Evolutionary conservation across 164 flowering plant genomes (phyloP), one percentile per base, ranked within the genome.

Genomic region (Stephania yunnanensis): DNA sequence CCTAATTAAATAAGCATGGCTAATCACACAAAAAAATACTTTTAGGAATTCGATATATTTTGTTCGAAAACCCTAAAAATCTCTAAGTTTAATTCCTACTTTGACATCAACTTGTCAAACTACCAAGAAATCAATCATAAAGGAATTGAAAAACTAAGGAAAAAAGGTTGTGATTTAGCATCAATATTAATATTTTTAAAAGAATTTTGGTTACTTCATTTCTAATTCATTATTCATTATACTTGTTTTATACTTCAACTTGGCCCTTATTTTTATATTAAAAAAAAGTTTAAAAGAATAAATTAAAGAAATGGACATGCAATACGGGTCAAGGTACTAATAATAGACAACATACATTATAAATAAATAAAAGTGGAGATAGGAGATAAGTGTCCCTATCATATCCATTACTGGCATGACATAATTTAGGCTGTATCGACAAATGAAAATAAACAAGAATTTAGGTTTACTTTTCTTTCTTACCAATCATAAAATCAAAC

Each of bases 21-120:
- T 36, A 36, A 36, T 36, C 42, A 36, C 42, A 36, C 42, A 2
- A 36, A 36, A 2, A 2, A 36, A 36, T 1, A 36, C 2, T 36
- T 4, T 36, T 36, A 36, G 1, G 42, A 4, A 2, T 36, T 36
- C 0, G 42, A 36, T 36, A 36, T 36, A 36, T 36, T 36, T 36
- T 4, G 4, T 36, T 36, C 4, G 42, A 36, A 25, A 25, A 36
- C 42, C 42, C 42, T 36, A 46, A 17, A 52, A 29, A 10, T 8
- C 12, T 12, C 42, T 29, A 20, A 64, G 2, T 20, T 7, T n/a
- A 20, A 12, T 8, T 8, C 46, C 55, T 68, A 68, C 79, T 25
- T 10, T 71, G 22, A 25, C 72, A 77, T 55, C 75, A 68, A 19
- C 66, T 77, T 77, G 68, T 68, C 19, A 68, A 53, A 71, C 71